Conservation (phyloP, 306 rosid genomes). For the Casuarina cunninghamiana region DNA sequence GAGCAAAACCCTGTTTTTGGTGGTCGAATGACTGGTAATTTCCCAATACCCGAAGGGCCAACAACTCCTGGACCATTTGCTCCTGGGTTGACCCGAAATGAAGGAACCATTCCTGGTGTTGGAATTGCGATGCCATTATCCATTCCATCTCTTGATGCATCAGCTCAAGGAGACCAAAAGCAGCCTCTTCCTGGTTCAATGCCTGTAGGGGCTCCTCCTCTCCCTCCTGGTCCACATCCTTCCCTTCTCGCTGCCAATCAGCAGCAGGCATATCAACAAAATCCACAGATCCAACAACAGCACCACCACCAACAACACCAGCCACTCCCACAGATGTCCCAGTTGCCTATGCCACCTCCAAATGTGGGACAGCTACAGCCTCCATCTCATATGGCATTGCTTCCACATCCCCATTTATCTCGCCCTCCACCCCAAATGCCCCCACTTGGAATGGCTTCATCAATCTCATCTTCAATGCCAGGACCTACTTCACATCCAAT, state of each 20-base stretch:
- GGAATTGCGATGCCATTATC: constrained; percentile 93
- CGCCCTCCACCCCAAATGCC: constrained; percentile 91
- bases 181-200: constrained; percentile 74
- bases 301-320: constrained; percentile 65
- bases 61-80: constrained; percentile 89
- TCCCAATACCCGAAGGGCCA: constrained; percentile 74
- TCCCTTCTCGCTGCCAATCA: constrained; percentile 86
- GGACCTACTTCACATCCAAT: constrained; percentile 48
- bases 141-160: constrained; percentile 61
- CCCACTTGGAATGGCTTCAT: constrained; percentile 69
- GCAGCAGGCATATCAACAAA: constrained; percentile 82
- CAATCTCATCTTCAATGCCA: constrained; percentile 53
- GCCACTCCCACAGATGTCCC: constrained; percentile 67
- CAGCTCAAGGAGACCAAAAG: constrained; percentile 75
- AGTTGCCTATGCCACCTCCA: constrained; percentile 70
- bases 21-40: constrained; percentile 69
- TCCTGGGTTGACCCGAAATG: constrained; percentile 85
- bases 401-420: constrained; percentile 79
- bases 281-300: constrained; percentile 79
- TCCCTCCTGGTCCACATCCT: constrained; percentile 99
- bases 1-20: constrained; percentile 72
- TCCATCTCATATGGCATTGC: constrained; percentile 87
- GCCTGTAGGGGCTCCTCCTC: constrained; percentile 89
- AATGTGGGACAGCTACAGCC: constrained; percentile 85
- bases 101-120: constrained; percentile 96